These are phyloP conservation scores for Monosporozyma solicola DNA, from an alignment of 805 yeast genomes.

Conservation along the genomic window DNA sequence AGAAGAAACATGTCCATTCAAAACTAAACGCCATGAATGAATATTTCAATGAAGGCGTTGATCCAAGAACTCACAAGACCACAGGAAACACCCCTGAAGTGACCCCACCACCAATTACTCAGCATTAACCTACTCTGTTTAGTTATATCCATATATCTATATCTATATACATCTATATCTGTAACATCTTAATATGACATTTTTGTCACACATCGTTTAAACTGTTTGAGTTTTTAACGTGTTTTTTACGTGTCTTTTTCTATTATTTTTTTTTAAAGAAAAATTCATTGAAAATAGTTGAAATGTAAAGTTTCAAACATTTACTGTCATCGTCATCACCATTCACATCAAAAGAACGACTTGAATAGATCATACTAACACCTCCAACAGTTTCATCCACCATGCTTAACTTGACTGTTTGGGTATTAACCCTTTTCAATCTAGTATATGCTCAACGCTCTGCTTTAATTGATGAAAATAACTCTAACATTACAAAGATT, in stretches of 20 bases:
- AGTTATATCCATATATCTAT: background rate
- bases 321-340: background rate
- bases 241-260: background rate
- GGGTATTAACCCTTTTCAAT: background rate
- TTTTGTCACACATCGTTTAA: background rate
- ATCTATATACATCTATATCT: background rate
- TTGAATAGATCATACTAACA: no score
- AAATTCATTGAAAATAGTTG: background rate
- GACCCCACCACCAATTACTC: conserved; percentile 9
- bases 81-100: background rate
- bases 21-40: conserved; percentile 16
- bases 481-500: background rate
- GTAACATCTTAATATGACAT: background rate
- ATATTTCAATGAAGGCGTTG: conserved; percentile 29
- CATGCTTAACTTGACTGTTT: background rate
- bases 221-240: no score
- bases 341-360: background rate
- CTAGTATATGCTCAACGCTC: background rate
- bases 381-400: background rate
- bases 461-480: background rate
- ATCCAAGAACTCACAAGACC: conserved; percentile 4
- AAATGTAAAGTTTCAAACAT: background rate
- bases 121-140: background rate
- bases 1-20: conserved; percentile 7
- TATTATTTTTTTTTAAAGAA: background rate